These are phyloP conservation scores for Exophiala lecanii-corni DNA, from an alignment of 2,329 filamentous ascomycete genomes.

Conservation along the genomic window DNA sequence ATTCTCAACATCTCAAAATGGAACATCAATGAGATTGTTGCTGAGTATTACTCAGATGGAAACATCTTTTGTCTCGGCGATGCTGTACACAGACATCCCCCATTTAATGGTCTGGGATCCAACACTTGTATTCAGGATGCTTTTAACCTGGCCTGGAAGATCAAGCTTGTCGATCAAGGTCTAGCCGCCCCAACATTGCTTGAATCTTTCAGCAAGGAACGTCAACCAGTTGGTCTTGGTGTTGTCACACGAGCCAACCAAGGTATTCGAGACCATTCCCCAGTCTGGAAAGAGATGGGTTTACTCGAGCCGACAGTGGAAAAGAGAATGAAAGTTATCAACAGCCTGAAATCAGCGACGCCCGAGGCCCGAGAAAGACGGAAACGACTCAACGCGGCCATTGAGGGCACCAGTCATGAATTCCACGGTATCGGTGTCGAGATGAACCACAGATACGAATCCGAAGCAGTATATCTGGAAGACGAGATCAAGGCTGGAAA, in stretches of 20 bases:
- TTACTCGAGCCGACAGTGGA: conserved; percentile 37
- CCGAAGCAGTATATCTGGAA: conserved; percentile 39
- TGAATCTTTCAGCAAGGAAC: conserved; percentile 33
- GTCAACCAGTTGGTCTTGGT: conserved; percentile 32
- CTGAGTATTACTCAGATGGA: conserved; percentile 47
- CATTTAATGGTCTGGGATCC: conserved; percentile 34
- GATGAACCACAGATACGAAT: conserved; percentile 55
- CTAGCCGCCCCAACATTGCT: conserved; percentile 29
- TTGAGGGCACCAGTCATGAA: conserved; percentile 44
- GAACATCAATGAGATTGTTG: conserved; percentile 59
- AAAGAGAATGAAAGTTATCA: conserved; percentile 38
- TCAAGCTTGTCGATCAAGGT: conserved; percentile 32
- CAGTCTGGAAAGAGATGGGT: conserved; percentile 45
- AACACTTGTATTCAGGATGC: conserved; percentile 38
- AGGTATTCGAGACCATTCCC: conserved; percentile 49
- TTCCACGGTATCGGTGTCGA: conserved; percentile 55
- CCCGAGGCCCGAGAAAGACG: conserved; percentile 38
- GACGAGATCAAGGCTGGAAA: conserved; percentile 36
- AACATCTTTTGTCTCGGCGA: conserved; percentile 36
- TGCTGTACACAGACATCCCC: conserved; percentile 35
- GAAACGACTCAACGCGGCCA: conserved; percentile 37
- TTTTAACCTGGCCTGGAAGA: conserved; percentile 38
- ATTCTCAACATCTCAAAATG: conserved; percentile 54
- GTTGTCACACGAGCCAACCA: conserved; percentile 58
- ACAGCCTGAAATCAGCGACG: conserved; percentile 39